Evolutionary conservation across 179 eudicot species (phyloP).

Genomic region (Pouteria campechiana): DNA sequence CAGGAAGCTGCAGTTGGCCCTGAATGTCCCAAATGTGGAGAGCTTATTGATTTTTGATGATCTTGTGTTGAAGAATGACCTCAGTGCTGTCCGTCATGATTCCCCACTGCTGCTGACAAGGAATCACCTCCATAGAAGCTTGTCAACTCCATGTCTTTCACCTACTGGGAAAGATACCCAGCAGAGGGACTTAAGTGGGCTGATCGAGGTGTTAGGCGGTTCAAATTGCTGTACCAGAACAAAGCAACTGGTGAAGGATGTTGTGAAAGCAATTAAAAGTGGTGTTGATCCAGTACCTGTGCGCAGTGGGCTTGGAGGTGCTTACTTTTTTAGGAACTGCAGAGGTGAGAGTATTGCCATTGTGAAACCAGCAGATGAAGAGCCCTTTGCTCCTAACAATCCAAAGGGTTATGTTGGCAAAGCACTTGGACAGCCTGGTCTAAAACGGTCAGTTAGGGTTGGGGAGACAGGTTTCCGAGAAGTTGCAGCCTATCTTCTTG

Average conservation of each 20-base stretch:
- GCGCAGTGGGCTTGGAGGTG: slow-evolving; percentile 75
- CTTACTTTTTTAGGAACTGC: slow-evolving; percentile 55
- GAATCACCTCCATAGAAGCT: slow-evolving; percentile 55
- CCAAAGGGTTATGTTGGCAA: slow-evolving; percentile 77
- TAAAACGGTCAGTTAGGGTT: slow-evolving; percentile 63
- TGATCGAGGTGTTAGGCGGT: slow-evolving; percentile 45
- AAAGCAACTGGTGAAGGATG: slow-evolving; percentile 42
- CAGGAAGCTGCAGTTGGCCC: slow-evolving; percentile 50
- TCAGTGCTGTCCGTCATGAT: slow-evolving; percentile 55
- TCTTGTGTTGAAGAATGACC: slow-evolving; percentile 61
- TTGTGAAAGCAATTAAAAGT: slow-evolving; percentile 45
- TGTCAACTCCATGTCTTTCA: slow-evolving; percentile 73
- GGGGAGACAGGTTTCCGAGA: slow-evolving; percentile 80
- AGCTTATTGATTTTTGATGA: slow-evolving; percentile 69
- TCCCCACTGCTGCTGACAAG: slow-evolving; percentile 59
- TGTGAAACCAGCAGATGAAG: slow-evolving; percentile 83
- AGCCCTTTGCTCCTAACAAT: slow-evolving; percentile 82
- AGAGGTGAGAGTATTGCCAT: slow-evolving; percentile 73
- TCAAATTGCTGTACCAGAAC: slow-evolving; percentile 30
- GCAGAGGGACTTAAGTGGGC: slow-evolving; percentile 49
- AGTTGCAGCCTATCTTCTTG: slow-evolving; percentile 82
- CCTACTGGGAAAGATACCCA: slow-evolving; percentile 58
- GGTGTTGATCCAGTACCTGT: slow-evolving; percentile 68
- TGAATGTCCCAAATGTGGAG: slow-evolving; percentile 56
- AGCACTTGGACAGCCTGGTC: slow-evolving; percentile 70